Conservation (phyloP, 2,329 filamentous ascomycete genomes). For the Microdochium nivale region DNA sequence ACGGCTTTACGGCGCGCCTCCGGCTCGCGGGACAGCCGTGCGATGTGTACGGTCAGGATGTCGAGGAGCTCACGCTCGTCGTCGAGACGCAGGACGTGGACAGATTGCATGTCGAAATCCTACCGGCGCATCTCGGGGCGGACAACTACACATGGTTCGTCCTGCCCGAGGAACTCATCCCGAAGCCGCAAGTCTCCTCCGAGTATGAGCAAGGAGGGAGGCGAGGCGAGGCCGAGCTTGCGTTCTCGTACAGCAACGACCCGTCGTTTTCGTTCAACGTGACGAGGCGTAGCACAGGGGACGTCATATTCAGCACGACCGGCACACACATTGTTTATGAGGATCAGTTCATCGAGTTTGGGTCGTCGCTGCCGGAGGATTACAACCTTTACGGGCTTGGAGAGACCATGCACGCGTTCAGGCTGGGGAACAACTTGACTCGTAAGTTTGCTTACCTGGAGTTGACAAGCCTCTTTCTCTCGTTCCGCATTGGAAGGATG, state of each 20-base stretch:
- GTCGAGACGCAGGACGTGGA: conserved; percentile 60
- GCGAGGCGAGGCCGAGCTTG: conserved; percentile 42
- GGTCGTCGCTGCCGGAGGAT: conserved; percentile 54
- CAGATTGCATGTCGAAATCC: conserved; percentile 62
- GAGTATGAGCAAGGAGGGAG: conserved; percentile 16
- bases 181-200: conserved; percentile 37
- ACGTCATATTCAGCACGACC: conserved; percentile 59
- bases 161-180: conserved; percentile 54
- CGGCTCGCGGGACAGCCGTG: conserved; percentile 61
- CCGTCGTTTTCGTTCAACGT: conserved; percentile 63
- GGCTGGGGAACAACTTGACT: conserved; percentile 65
- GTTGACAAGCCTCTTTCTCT: background rate
- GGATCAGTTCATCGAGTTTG: conserved; percentile 71
- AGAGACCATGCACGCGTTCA: conserved; percentile 62
- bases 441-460: conserved; percentile 25
- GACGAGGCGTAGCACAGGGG: conserved; percentile 46
- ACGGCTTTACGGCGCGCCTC: conserved; percentile 60
- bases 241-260: conserved; percentile 42
- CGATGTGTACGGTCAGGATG: conserved; percentile 70
- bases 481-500: background rate
- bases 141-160: conserved; percentile 60
- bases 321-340: conserved; percentile 62
- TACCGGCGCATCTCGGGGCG: conserved; percentile 51
- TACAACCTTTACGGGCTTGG: conserved; percentile 72
- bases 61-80: conserved; percentile 55